Evolutionary conservation across 75 land plant genomes (phyloP), one percentile per base, ranked within the genome.

Genomic region (Larix kaempferi): DNA sequence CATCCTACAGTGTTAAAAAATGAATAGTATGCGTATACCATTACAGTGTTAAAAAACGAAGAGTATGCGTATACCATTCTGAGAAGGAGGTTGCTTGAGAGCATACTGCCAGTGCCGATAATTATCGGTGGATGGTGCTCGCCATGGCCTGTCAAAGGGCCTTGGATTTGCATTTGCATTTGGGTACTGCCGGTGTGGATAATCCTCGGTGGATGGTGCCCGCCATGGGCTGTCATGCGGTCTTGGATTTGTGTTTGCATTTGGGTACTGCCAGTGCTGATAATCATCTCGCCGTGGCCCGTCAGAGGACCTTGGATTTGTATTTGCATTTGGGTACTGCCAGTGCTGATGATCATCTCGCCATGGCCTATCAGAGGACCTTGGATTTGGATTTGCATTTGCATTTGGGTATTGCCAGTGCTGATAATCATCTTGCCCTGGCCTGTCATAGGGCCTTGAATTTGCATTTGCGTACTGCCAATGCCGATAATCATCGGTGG

Each of bases 31-130:
- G n/a, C n/a, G n/a, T n/a, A n/a, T n/a, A n/a, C n/a, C n/a, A n/a
- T n/a, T n/a, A 37, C 16, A 54, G 33, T 25, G 13, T 23, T 44
- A 15, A 35, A 74, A 35, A 16, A 66, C 58, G 15, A 35, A 10
- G 17, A 76, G 35, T 23, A 23, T 16, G 4, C 11, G 59, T 35
- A 58, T 77, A 90, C 89, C 89, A 59, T 67, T 79, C 52, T 81
- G 55, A 58, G 78, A 62, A 52, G 92, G 86, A 59, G 87, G 85
- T 19, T 22, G 60, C 13, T 60, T 57, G 26, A 58, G 72, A 0
- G 85, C 77, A 41, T 60, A 74, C 83, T 75, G 80, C 92, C 92
- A 90, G 22, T 73, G 56, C 59, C 89, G 72, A 65, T 78, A 80
- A 79, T 90, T 89, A 25, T 64, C 78, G 7, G 87, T 79, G 52